Conservation (phyloP, 2,329 filamentous ascomycete species). For the Stromatinia cepivora region DNA sequence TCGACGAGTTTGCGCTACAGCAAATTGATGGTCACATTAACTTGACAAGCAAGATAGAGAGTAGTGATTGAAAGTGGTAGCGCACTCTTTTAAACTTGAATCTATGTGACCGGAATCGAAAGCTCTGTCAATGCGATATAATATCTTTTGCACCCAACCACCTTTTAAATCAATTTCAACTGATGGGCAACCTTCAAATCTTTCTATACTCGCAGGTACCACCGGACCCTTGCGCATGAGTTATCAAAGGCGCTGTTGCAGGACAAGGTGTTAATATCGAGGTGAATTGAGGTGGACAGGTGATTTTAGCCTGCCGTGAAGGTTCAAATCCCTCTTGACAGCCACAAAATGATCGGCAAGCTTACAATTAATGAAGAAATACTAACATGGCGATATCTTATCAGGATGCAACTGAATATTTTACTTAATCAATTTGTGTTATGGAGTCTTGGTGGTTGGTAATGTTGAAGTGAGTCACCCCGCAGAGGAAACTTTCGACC, state of each 20-base stretch:
- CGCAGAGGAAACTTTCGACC: neutral
- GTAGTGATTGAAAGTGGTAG: neutral
- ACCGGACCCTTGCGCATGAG: rapidly evolving
- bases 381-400: neutral
- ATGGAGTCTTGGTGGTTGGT: neutral
- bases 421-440: neutral
- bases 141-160: neutral
- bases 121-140: neutral
- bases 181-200: neutral
- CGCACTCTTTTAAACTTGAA: neutral
- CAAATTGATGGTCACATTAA: neutral
- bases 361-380: neutral
- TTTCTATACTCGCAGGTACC: neutral
- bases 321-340: neutral
- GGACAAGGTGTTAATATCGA: neutral
- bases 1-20: neutral
- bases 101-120: neutral
- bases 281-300: neutral
- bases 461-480: neutral
- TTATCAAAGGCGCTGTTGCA: rapidly evolving
- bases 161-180: neutral
- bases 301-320: neutral
- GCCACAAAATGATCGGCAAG: neutral
- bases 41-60: neutral
- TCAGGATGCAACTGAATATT: neutral